Base-by-base conservation (phyloP, 306 rosid genomes). In the Rosa persica region DNA sequence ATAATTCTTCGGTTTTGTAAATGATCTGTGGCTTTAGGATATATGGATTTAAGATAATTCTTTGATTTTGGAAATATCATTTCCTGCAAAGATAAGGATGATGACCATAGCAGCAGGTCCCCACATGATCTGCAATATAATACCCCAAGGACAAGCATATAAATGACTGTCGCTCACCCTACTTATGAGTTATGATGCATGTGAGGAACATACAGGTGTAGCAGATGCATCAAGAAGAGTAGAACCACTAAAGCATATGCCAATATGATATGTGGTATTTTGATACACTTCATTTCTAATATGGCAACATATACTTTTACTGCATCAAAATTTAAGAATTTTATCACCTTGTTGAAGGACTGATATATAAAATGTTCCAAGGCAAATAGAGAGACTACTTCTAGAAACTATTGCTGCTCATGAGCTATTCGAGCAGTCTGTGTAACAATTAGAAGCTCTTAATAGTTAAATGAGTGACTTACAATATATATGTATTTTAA, bases 51-150 rank as follows among this genome's bases (percentile, higher is more conserved):
- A 46, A 47, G 39, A 76, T 30, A 27, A 60, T 44, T 75, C 55
- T 60, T 34, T 5, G 46, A 75, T 27, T 75, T 75, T 44, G 57
- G 57, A 44, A 23, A 76, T 62, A 30, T 62, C 61, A 75, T 62
- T 47, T 62, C 72, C 72, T 76, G 47, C 79, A 62, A 27, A 34
- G 61, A 76, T 47, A 30, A 61, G 78, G 61, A 47, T 46, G 60
- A 40, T 76, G 61, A 40, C 48, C 30, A 30, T 19, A 46, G 61
- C 79, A 62, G 61, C 72, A 76, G 79, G 72, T 47, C 79, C 79
- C 72, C 72, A 75, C 79, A 75, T 61, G 72, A 25, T 75, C 61
- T 46, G 71, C 71, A 75, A 55, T 75, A 75, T 40, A 40, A 19
- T 62, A 44, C 70, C 70, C 69, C 79, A 76, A 34, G 13, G 79